Evolutionary conservation across 163 green algal species (phyloP).

Genomic region (Scenedesmus sp.): DNA sequence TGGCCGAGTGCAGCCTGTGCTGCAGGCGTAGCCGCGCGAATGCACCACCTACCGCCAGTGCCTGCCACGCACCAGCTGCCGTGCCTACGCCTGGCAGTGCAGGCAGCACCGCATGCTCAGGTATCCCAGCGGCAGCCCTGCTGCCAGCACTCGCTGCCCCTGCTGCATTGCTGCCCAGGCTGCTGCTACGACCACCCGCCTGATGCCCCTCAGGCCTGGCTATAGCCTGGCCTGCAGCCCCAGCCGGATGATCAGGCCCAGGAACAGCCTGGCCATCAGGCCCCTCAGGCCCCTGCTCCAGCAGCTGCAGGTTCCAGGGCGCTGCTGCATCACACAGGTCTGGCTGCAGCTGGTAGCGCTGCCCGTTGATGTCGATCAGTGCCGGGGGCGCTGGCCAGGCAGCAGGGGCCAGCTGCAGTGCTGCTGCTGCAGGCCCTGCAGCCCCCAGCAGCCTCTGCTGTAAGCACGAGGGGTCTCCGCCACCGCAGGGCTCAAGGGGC

Average conservation of each 20-base stretch:
- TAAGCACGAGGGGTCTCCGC: not conserved
- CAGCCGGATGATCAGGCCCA: not conserved
- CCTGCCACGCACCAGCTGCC: not conserved
- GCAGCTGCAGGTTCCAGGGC: slow-evolving; percentile 7
- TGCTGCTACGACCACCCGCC: not conserved
- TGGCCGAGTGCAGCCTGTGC: not conserved
- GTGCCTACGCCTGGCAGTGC: not conserved
- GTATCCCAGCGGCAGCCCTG: not conserved
- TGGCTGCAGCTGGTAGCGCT: not conserved
- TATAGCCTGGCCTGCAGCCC: not conserved
- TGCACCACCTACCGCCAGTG: not conserved
- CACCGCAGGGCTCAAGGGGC: not conserved
- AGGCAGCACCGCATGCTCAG: not conserved
- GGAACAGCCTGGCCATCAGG: not conserved
- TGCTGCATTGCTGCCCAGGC: not conserved
- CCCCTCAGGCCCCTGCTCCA: not conserved
- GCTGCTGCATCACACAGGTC: not conserved
- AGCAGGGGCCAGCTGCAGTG: not conserved
- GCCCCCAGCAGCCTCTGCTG: not conserved
- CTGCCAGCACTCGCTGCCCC: not conserved
- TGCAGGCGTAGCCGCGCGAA: not conserved
- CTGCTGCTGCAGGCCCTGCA: not conserved
- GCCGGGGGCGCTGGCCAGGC: not conserved
- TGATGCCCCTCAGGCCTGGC: not conserved
- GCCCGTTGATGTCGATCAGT: slow-evolving; percentile 24